Evolutionary conservation across 2,329 filamentous ascomycete species (phyloP), one percentile per base, ranked within the genome.

Genomic region (Neophaeococcomyces mojaviensis): DNA sequence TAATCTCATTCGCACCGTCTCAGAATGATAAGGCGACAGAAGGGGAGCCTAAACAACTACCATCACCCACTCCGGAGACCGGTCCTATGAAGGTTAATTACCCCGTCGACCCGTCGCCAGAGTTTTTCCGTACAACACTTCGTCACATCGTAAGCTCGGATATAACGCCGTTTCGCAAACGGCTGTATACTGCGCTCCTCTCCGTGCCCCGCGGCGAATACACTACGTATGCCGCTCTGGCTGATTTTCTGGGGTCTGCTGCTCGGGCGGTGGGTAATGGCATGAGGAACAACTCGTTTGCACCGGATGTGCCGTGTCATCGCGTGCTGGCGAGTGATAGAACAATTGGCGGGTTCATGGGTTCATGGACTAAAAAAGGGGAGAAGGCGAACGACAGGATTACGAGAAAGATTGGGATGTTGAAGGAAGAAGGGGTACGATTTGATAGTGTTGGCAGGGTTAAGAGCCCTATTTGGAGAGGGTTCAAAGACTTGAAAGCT

Each of bases 171-270:
- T 74, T 73, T 61, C 71, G 72, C 20, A 64, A 65, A 12, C 64
- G 61, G 44, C 74, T 94, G 51, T 90, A 88, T 69, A 68, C 74
- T 2, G 73, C 84, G 3, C 77, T 94, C 2, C 82, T 83, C 59
- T 84, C 88, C 59, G 86, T 94, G 49, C 88, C 88, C 1, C 64
- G 68, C 13, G 88, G 88, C 26, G 72, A 72, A 44, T 83, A 88
- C 59, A 87, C 84, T 0, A 90, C 87, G 0, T 94, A 95, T 66
- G 82, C 77, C 2, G 72, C 82, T 1, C 70, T 94, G 44, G 79
- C 88, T 0, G 72, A 72, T 7, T 76, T 83, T 13, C 49, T 57
- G 7, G 33, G 28, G 12, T 50, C 53, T 46, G 44, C 26, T 60
- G 56, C 40, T 2, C 58, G 67, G 31, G 65, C 66, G 2, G 62